Percentiles rank a stretch among this genome's conserved stretches.
Evolutionary conservation across 371 early-diverging fungal genomes (phyloP).

Genomic region (Haplosporangium sp.): DNA sequence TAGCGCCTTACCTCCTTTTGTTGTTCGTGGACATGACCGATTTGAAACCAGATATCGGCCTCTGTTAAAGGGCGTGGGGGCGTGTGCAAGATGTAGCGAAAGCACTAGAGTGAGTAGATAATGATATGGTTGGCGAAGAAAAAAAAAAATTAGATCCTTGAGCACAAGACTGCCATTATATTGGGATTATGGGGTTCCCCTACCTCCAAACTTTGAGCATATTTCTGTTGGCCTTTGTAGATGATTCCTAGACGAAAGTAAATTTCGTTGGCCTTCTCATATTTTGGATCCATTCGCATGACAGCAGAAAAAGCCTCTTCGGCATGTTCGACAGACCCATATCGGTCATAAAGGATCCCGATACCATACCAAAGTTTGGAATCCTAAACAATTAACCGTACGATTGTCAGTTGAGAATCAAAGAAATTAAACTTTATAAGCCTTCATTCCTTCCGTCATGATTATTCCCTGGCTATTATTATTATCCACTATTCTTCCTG

Average conservation of each 20-base stretch:
- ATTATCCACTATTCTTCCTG: neutral
- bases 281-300: slow-evolving; percentile 88
- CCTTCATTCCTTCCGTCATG: neutral
- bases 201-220: slow-evolving; percentile 86
- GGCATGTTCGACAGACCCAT: slow-evolving; percentile 95
- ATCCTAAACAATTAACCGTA: slow-evolving; percentile 65
- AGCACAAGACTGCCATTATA: too few relatives aligned
- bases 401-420: too few relatives aligned
- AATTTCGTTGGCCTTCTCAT: slow-evolving; percentile 97
- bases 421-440: too few relatives aligned
- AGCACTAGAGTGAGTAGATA: slow-evolving; percentile 69
- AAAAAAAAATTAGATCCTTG: neutral
- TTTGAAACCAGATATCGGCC: slow-evolving; percentile 97
- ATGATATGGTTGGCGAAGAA: neutral
- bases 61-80: slow-evolving; percentile 97
- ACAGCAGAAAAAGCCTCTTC: slow-evolving; percentile 97
- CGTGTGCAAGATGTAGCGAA: slow-evolving; percentile 88
- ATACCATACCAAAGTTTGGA: slow-evolving; percentile 99
- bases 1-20: slow-evolving; percentile 81
- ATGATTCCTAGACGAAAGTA: slow-evolving; percentile 98
- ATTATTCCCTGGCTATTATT: too few relatives aligned
- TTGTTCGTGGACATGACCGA: slow-evolving; percentile 96
- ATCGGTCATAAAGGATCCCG: slow-evolving; percentile 97
- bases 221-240: slow-evolving; percentile 96
- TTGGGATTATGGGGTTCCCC: neutral